Evolutionary conservation across 1,284 basidiomycete species (phyloP).

Genomic region (Papiliotrema terrestris): DNA sequence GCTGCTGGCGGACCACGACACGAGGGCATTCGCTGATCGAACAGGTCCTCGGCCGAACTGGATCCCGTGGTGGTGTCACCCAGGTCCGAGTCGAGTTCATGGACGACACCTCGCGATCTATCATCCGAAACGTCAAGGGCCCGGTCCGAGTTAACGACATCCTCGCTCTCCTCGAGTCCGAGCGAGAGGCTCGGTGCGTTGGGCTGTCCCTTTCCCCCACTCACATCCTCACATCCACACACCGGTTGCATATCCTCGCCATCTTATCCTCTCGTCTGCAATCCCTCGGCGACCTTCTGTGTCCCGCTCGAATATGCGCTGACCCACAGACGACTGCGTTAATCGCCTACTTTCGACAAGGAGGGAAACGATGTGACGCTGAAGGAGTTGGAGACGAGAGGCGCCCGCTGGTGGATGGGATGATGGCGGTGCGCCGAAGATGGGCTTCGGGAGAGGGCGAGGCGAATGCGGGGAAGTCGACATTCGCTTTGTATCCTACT

Average conservation of each 20-base stretch:
- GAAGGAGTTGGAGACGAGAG: not conserved
- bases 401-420: not conserved
- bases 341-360: not conserved
- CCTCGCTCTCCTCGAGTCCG: slow-evolving; percentile 93
- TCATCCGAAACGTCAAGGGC: slow-evolving; percentile 99
- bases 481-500: slow-evolving; percentile 1
- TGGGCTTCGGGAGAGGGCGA: not conserved
- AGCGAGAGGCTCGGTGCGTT: slow-evolving; percentile 98
- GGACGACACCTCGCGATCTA: slow-evolving; percentile 92
- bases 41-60: slow-evolving; percentile 96
- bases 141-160: slow-evolving; percentile 97
- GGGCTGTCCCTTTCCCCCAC: not conserved
- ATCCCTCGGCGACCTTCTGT: not conserved
- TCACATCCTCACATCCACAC: not conserved
- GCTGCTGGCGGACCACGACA: not conserved
- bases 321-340: not conserved
- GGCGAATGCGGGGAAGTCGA: not conserved
- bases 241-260: not conserved
- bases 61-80: slow-evolving; percentile 98
- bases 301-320: not conserved
- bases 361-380: too few species aligned
- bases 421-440: not conserved
- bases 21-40: not conserved
- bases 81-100: slow-evolving; percentile 99
- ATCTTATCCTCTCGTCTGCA: not conserved